A percentile compares a stretch with the other conserved stretches of the same genome.
phyloP scores from a whole-genome alignment of 2,329 filamentous ascomycete species.

The Aspergillus udagawae region DNA sequence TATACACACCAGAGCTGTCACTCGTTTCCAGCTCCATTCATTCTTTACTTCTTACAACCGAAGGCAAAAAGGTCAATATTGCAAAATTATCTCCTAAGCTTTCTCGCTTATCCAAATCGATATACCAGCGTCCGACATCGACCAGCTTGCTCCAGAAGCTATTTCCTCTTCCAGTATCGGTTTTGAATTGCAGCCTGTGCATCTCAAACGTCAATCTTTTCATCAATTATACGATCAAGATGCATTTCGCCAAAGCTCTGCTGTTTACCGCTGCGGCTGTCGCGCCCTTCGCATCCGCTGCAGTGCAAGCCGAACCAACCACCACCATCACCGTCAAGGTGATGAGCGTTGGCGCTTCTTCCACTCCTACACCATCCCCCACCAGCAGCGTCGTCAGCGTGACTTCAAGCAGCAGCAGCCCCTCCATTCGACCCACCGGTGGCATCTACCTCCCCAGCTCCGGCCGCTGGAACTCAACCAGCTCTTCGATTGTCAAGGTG shows the following conservation, averaged over 20 bases:
- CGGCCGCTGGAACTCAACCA: slow-evolving; percentile 9
- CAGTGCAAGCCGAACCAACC: slow-evolving; percentile 16
- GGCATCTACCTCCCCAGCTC: slow-evolving; percentile 10
- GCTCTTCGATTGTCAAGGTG: slow-evolving; percentile 18
- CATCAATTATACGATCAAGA: slow-evolving; percentile 16
- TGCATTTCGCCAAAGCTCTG: slow-evolving; percentile 34
- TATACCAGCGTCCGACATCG: background rate
- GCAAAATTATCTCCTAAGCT: background rate
- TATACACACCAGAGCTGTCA: slow-evolving; percentile 27
- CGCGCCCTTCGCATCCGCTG: slow-evolving; percentile 26
- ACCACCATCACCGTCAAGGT: slow-evolving; percentile 27
- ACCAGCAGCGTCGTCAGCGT: slow-evolving; percentile 4
- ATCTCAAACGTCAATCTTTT: background rate
- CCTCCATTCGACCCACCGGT: slow-evolving; percentile 3
- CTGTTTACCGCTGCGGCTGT: slow-evolving; percentile 25
- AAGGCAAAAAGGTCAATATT: background rate
- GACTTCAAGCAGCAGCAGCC: slow-evolving; percentile 1
- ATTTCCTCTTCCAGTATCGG: background rate
- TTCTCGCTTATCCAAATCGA: background rate
- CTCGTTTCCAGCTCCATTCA: slow-evolving; percentile 32
- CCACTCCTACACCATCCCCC: slow-evolving; percentile 5
- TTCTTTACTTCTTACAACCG: slow-evolving; percentile 17
- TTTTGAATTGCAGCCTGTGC: background rate
- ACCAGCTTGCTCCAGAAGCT: background rate
- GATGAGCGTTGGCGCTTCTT: slow-evolving; percentile 10